These are phyloP conservation scores for Coleophoma eucalyptorum DNA, from an alignment of 2,329 filamentous ascomycete genomes.

Conservation along the genomic window DNA sequence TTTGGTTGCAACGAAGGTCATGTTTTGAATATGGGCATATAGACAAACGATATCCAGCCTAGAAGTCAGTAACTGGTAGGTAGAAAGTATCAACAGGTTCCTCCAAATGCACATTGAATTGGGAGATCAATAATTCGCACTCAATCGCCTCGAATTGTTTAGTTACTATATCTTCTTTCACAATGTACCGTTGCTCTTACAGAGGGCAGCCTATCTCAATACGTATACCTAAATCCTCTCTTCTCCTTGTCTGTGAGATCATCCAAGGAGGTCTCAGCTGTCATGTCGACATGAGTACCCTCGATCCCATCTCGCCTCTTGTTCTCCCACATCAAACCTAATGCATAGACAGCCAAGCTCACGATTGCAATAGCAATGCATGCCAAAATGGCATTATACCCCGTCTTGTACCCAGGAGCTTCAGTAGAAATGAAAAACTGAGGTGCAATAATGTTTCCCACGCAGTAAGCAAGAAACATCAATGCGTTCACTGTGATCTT, in stretches of 20 bases:
- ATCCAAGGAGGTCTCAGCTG: neutral
- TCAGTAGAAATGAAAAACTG: conserved; percentile 1
- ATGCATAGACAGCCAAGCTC: neutral
- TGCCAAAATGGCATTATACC: neutral
- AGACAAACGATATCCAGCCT: no score
- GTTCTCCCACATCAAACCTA: neutral
- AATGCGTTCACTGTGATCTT: neutral
- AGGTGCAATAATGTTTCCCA: neutral
- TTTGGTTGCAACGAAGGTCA: no score
- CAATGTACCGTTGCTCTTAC: no score
- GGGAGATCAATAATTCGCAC: no score
- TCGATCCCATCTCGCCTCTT: neutral
- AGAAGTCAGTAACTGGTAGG: no score
- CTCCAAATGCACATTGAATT: no score
- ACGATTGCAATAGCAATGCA: neutral
- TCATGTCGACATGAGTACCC: neutral
- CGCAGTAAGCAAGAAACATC: neutral
- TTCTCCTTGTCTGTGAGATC: conserved; percentile 1
- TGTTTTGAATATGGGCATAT: no score
- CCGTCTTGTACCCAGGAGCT: neutral
- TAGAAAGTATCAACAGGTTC: no score
- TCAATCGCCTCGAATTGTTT: no score
- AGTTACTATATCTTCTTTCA: no score
- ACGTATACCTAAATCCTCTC: neutral
- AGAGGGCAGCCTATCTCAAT: no score